These are phyloP conservation scores for Pythium monospermum DNA, from an alignment of 352 stramenopile genomes.

Conservation along the genomic window DNA sequence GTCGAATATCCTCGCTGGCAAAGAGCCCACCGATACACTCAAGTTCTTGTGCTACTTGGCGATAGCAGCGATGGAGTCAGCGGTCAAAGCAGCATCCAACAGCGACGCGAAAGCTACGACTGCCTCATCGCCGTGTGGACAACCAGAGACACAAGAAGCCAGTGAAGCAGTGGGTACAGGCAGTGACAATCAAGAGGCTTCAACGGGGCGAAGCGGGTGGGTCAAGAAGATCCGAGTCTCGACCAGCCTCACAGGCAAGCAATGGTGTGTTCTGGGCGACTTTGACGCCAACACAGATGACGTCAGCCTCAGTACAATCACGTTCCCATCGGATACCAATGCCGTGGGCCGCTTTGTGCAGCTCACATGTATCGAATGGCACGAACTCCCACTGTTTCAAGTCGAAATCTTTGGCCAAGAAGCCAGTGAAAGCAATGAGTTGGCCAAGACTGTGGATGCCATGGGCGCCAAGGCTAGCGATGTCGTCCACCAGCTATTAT, in stretches of 20 bases:
- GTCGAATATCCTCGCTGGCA: constrained; percentile 73
- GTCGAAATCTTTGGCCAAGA: constrained; percentile 64
- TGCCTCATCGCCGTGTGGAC: background rate
- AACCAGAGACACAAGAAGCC: background rate
- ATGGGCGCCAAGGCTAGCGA: constrained; percentile 34
- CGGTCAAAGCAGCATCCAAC: constrained; percentile 23
- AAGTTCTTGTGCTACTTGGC: constrained; percentile 70
- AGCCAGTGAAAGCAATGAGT: constrained; percentile 41
- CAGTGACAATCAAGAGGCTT: constrained; percentile 5
- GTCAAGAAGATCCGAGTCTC: constrained; percentile 57
- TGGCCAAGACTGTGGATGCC: constrained; percentile 34
- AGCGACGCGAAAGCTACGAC: background rate
- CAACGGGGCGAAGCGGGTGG: constrained; percentile 32
- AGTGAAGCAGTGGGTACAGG: background rate
- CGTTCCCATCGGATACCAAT: constrained; percentile 22
- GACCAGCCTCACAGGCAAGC: constrained; percentile 53
- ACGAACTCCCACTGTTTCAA: constrained; percentile 51
- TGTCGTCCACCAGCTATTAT: constrained; percentile 49
- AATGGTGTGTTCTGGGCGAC: constrained; percentile 55
- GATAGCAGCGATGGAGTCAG: constrained; percentile 51
- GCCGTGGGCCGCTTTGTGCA: constrained; percentile 55
- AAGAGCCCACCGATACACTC: constrained; percentile 69
- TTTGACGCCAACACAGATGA: constrained; percentile 55
- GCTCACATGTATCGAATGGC: constrained; percentile 61
- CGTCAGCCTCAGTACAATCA: constrained; percentile 26